Conservation (phyloP, 163 green algal genomes). For the Picocystis sp. region DNA sequence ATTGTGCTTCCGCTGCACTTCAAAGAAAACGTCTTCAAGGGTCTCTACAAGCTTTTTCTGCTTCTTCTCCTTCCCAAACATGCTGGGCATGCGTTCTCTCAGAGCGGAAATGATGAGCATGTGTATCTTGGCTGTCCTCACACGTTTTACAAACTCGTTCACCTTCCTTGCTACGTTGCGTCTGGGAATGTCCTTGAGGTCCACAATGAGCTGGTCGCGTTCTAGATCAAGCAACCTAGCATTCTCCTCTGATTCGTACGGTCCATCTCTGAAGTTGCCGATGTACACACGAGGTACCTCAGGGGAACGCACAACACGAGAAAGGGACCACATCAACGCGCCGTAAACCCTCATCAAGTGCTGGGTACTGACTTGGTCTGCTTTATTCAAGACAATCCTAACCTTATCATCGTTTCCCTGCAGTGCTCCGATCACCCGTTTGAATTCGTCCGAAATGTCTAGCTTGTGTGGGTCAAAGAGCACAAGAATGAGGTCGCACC, state of each 20-base stretch:
- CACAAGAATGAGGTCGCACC: conserved; percentile 89
- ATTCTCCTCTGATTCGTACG: background rate
- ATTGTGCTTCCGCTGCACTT: conserved; percentile 81
- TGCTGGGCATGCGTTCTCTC: conserved; percentile 70
- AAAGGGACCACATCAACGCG: conserved; percentile 94
- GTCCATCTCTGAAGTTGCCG: conserved; percentile 13
- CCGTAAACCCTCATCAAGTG: conserved; percentile 98
- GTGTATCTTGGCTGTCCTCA: conserved; percentile 76
- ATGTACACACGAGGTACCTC: conserved; percentile 62
- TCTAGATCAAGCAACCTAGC: background rate
- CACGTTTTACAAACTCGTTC: conserved; percentile 98
- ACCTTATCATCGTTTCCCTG: conserved; percentile 87
- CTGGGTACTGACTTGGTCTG: conserved; percentile 71
- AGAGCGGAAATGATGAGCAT: conserved; percentile 79
- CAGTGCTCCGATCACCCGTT: conserved; percentile 72
- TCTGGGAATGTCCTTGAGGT: background rate
- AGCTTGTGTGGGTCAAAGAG: conserved; percentile 98
- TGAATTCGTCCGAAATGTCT: conserved; percentile 95
- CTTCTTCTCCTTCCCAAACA: conserved; percentile 73
- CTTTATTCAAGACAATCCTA: conserved; percentile 93
- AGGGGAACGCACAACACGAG: conserved; percentile 81
- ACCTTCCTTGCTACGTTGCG: conserved; percentile 31
- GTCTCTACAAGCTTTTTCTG: conserved; percentile 62
- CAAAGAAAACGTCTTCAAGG: conserved; percentile 37
- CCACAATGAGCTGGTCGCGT: conserved; percentile 1